Evolutionary conservation across 345 rosid species (phyloP), one percentile per base, ranked within the genome.

Genomic region (Linum lewisii): DNA sequence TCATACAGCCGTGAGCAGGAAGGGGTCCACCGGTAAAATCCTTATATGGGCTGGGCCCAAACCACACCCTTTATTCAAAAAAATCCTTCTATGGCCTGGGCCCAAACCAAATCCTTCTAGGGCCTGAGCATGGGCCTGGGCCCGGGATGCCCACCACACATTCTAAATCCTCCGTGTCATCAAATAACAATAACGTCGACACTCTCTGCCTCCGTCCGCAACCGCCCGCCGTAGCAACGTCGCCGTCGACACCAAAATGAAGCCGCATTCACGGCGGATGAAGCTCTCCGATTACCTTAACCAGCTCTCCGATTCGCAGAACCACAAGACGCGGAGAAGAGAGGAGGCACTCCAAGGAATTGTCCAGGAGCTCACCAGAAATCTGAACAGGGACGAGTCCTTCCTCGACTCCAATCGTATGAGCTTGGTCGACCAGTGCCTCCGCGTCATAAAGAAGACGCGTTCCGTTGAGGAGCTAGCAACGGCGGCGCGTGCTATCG

Each of bases 361-460:
- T 32, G 58, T 53, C n/a, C 22, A 53, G 51, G 66, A 45, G 54
- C 32, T 62, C 8, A 36, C 59, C 4, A 37, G n/a, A 21, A 44
- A 15, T 13, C 16, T 53, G 45, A 38, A 38, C 3, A 8, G 45
- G 3, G 15, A 53, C 16, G 9, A 3, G 38, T 14, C 21, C 0
- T 62, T 62, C n/a, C 34, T 37, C 18, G 29, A 62, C 21, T 51
- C 37, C 1, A 62, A 62, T 53, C n/a, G 24, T 13, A 47, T 26
- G 8, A 62, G 58, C 18, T 16, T 62, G 42, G 23, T 51, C 21
- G 22, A 62, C 24, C 51, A 52, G 24, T 62, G 65, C 50, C 49
- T 62, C 14, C 6, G n/a, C 19, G 52, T 11, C 5, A 0, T 62
- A 7, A 51, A 7, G 29, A 62, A 62, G 13, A 32, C 50, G 45